Conservation (phyloP, 805 yeast genomes). For the Schizosaccharomyces octosporus region DNA sequence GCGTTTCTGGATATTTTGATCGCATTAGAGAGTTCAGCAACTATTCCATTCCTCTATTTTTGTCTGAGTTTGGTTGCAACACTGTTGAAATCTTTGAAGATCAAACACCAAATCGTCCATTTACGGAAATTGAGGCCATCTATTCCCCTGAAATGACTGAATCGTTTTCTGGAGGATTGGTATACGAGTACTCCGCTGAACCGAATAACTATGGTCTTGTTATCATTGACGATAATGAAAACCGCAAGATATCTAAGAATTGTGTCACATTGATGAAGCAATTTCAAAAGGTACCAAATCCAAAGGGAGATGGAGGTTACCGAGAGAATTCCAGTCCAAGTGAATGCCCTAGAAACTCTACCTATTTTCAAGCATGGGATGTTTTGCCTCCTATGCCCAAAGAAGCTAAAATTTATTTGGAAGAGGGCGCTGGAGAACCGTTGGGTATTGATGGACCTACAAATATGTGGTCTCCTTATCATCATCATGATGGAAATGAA, state of each 20-base stretch:
- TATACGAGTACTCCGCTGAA: slow-evolving; percentile 70
- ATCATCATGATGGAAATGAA: background rate
- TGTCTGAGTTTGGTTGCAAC: slow-evolving; percentile 35
- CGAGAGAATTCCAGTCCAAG: slow-evolving; percentile 6
- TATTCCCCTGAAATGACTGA: slow-evolving; percentile 17
- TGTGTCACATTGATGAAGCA: slow-evolving; percentile 32
- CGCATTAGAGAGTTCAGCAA: slow-evolving; percentile 46
- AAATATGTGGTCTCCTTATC: slow-evolving; percentile 4
- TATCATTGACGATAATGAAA: slow-evolving; percentile 20
- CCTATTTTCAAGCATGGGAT: slow-evolving; percentile 9
- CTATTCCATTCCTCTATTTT: slow-evolving; percentile 53
- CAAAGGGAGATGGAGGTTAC: slow-evolving; percentile 8
- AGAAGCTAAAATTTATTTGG: slow-evolving; percentile 13
- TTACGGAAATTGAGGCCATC: slow-evolving; percentile 53
- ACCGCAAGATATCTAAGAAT: slow-evolving; percentile 31
- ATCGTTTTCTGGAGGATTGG: slow-evolving; percentile 66
- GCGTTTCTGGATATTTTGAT: slow-evolving; percentile 49
- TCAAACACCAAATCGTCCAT: slow-evolving; percentile 41
- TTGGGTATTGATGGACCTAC: slow-evolving; percentile 15
- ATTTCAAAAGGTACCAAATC: slow-evolving; percentile 20
- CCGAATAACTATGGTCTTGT: slow-evolving; percentile 62
- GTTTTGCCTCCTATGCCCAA: slow-evolving; percentile 9
- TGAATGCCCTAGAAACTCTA: slow-evolving; percentile 12
- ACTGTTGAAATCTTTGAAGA: background rate
- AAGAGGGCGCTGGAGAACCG: slow-evolving; percentile 16